These are phyloP conservation scores for Euphorbia tirucalli DNA, from an alignment of 345 rosid species.

Conservation along the genomic window DNA sequence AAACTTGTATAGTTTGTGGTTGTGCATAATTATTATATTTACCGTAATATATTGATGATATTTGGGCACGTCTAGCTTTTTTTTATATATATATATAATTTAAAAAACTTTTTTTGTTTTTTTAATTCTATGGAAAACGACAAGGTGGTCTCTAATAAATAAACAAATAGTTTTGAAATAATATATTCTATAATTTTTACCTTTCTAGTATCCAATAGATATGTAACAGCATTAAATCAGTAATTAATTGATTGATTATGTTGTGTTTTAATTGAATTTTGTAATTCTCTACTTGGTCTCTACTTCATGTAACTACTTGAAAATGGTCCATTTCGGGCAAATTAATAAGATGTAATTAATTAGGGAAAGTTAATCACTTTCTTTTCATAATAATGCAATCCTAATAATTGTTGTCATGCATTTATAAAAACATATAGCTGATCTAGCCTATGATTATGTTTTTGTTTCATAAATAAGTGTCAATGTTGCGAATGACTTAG, in stretches of 20 bases:
- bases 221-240: too few species aligned
- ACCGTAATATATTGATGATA: conserved; percentile 36
- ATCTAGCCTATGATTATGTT: conserved; percentile 39
- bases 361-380: not conserved
- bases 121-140: too few species aligned
- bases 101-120: too few species aligned
- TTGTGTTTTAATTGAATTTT: too few species aligned
- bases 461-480: conserved; percentile 22
- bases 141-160: conserved; percentile 31
- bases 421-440: conserved; percentile 34
- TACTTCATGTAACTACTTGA: conserved; percentile 12
- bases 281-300: too few species aligned
- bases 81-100: too few species aligned
- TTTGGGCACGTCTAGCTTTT: conserved; percentile 44
- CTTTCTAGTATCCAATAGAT: too few species aligned
- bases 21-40: conserved; percentile 38
- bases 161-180: too few species aligned
- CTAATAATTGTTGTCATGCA: conserved; percentile 32
- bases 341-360: not conserved
- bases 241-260: too few species aligned
- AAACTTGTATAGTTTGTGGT: conserved; percentile 18
- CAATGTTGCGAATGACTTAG: conserved; percentile 25
- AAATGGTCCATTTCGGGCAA: conserved; percentile 23
- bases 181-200: too few species aligned
- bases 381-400: not conserved